Percentiles rank a stretch among this genome's conserved stretches.
These are phyloP conservation scores for Backusella macrospora DNA, from an alignment of 192 early-diverging fungal species.

Conservation along the genomic window DNA sequence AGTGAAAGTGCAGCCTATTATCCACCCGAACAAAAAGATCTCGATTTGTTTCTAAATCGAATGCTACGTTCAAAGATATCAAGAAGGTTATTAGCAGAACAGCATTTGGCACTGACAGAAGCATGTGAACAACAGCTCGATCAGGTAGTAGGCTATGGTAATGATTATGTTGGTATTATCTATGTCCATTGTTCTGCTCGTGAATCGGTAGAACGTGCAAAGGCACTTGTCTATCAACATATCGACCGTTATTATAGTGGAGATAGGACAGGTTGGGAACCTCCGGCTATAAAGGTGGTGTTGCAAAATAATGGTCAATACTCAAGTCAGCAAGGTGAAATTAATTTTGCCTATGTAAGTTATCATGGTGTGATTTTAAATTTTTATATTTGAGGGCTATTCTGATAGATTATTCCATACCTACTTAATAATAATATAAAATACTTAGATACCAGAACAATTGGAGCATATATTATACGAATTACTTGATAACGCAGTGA, in stretches of 20 bases:
- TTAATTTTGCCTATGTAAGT: conserved; percentile 36
- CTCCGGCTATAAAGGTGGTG: conserved; percentile 2
- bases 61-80: conserved; percentile 90
- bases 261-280: not conserved
- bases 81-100: conserved; percentile 87
- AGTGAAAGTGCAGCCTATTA: conserved; percentile 65
- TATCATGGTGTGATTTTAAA: not conserved
- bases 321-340: conserved; percentile 6
- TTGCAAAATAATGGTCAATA: not conserved
- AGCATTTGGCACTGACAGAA: conserved; percentile 83
- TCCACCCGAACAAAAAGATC: conserved; percentile 54
- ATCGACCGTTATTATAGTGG: not conserved
- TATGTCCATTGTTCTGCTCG: conserved; percentile 62
- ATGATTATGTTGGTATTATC: conserved; percentile 73
- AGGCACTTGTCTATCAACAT: conserved; percentile 19
- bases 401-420: too few species aligned
- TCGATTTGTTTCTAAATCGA: conserved; percentile 87
- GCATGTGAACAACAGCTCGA: conserved; percentile 53
- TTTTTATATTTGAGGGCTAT: not conserved
- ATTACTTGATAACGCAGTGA: conserved; percentile 85
- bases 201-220: conserved; percentile 47
- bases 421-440: not conserved
- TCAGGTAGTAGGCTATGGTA: conserved; percentile 42
- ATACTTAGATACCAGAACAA: conserved; percentile 70
- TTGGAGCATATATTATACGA: conserved; percentile 94